A percentile compares a stretch with the other conserved stretches of the same genome.
Conservation (phyloP, 2,329 filamentous ascomycete species). For the Ophiostoma himal-ulmi region DNA sequence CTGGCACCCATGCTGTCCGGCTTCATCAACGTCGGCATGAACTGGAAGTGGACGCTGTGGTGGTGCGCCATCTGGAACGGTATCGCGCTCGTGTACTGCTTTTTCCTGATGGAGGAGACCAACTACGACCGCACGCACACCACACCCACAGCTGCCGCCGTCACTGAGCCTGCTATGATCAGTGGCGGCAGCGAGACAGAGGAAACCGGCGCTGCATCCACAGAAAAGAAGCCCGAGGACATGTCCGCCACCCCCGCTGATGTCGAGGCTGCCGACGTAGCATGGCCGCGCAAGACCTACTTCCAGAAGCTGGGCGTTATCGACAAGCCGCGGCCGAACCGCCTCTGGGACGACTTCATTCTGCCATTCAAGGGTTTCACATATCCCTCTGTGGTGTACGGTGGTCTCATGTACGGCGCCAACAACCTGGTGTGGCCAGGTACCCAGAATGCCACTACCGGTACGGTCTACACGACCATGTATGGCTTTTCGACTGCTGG, state of each 20-base stretch:
- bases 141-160: not conserved
- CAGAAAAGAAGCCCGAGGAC: slow-evolving; percentile 1
- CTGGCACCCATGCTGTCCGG: slow-evolving; percentile 45
- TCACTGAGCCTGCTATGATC: slow-evolving; percentile 24
- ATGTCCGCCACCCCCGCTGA: not conserved
- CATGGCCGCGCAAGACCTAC: slow-evolving; percentile 14
- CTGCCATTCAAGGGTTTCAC: slow-evolving; percentile 29
- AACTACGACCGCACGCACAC: slow-evolving; percentile 41
- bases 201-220: not conserved
- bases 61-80: slow-evolving; percentile 51
- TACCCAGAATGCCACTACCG: slow-evolving; percentile 20
- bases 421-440: slow-evolving; percentile 23
- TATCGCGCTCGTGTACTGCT: slow-evolving; percentile 46
- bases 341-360: slow-evolving; percentile 22
- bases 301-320: slow-evolving; percentile 15
- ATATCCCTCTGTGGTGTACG: slow-evolving; percentile 27
- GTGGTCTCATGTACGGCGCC: slow-evolving; percentile 29
- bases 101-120: slow-evolving; percentile 57
- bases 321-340: slow-evolving; percentile 23
- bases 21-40: slow-evolving; percentile 43
- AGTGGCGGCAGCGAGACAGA: slow-evolving; percentile 28
- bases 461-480: slow-evolving; percentile 14
- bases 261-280: slow-evolving; percentile 1
- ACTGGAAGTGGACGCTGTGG: slow-evolving; percentile 48
- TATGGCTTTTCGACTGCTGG: slow-evolving; percentile 27